Evolutionary conservation across 1,284 basidiomycete genomes (phyloP).

Genomic region (Ceratobasidium sp.): DNA sequence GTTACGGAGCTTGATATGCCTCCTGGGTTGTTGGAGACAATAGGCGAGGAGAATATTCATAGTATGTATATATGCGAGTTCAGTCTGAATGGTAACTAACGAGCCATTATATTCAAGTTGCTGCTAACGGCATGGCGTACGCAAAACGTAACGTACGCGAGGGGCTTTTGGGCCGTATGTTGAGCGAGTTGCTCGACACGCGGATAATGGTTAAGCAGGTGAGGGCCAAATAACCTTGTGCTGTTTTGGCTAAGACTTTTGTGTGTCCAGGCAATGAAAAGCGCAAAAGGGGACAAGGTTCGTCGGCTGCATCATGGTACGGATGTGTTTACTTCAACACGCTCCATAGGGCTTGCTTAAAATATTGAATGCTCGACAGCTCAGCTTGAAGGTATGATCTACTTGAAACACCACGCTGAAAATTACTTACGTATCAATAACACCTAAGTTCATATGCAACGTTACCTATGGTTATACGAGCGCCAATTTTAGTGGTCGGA

Average conservation of each 20-base stretch:
- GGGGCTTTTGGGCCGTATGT: slow-evolving; percentile 89
- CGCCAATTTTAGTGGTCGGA: slow-evolving; percentile 92
- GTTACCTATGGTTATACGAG: slow-evolving; percentile 96
- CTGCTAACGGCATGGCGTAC: slow-evolving; percentile 94
- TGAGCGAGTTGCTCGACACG: slow-evolving; percentile 92
- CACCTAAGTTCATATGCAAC: slow-evolving; percentile 60
- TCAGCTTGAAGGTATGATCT: slow-evolving; percentile 82
- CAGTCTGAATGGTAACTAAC: slow-evolving; percentile 17
- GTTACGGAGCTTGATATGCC: slow-evolving; percentile 76
- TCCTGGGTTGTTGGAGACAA: slow-evolving; percentile 67
- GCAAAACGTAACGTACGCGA: slow-evolving; percentile 85
- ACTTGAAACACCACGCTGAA: background rate
- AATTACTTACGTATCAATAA: background rate
- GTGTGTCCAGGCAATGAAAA: slow-evolving; percentile 73
- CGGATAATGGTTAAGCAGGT: slow-evolving; percentile 93
- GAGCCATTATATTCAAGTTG: slow-evolving; percentile 65
- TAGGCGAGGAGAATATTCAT: slow-evolving; percentile 73
- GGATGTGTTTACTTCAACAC: slow-evolving; percentile 1
- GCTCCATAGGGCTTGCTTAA: slow-evolving; percentile 66
- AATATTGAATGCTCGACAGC: slow-evolving; percentile 85
- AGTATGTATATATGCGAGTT: slow-evolving; percentile 55
- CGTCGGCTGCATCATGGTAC: background rate
- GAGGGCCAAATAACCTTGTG: background rate
- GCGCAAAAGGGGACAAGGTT: slow-evolving; percentile 76
- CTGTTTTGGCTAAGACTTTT: background rate